phyloP scores from a whole-genome alignment of 225 moss, liverwort and hornwort genomes.

The Lunularia cruciata region DNA sequence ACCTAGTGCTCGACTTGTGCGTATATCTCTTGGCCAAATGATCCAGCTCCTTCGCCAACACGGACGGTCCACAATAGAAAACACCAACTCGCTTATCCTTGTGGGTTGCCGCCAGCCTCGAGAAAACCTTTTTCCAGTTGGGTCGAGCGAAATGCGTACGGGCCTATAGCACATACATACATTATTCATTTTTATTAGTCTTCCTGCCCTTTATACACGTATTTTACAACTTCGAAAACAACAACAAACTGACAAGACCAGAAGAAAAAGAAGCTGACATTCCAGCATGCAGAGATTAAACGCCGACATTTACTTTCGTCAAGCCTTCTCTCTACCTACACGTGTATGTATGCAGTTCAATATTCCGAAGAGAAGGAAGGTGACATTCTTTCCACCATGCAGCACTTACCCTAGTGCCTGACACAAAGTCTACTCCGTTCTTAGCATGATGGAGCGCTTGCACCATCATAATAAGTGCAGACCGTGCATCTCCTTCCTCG shows the following conservation, averaged over 20 bases:
- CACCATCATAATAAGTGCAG: slow-evolving; percentile 94
- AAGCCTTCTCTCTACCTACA: no score
- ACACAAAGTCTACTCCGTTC: slow-evolving; percentile 91
- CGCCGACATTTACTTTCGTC: no score
- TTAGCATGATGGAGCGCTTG: slow-evolving; percentile 96
- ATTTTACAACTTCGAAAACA: no score
- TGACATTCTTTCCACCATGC: no score
- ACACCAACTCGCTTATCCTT: slow-evolving; percentile 90
- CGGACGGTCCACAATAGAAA: slow-evolving; percentile 92
- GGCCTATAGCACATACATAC: slow-evolving; percentile 54
- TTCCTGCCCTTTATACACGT: no score
- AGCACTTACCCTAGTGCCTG: slow-evolving; percentile 85
- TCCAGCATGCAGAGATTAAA: no score
- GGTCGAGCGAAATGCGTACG: slow-evolving; percentile 97
- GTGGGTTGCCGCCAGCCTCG: slow-evolving; percentile 76
- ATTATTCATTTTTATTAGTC: no score
- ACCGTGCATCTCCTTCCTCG: slow-evolving; percentile 95
- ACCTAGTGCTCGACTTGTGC: slow-evolving; percentile 78
- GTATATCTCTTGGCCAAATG: slow-evolving; percentile 67
- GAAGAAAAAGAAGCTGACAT: no score
- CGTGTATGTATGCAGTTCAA: no score
- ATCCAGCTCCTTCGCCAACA: slow-evolving; percentile 80
- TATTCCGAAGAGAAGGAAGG: no score
- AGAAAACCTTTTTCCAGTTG: slow-evolving; percentile 98
- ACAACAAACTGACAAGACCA: no score